These are phyloP conservation scores for Venustampulla echinocandica DNA, from an alignment of 495 filamentous ascomycete genomes.

Conservation along the genomic window DNA sequence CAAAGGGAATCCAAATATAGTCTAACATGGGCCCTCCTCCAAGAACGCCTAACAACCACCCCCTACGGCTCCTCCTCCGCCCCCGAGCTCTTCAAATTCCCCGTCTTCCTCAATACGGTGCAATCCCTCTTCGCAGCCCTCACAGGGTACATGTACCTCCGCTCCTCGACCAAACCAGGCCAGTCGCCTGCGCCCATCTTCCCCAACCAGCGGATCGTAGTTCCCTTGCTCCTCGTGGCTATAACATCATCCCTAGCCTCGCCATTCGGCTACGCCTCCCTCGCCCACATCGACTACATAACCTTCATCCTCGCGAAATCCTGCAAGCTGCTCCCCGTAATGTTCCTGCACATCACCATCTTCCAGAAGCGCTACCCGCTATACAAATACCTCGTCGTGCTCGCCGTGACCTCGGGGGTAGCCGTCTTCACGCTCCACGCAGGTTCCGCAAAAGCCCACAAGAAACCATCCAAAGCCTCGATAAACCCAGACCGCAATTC, in stretches of 20 bases:
- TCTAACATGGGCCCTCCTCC: conserved; percentile 89
- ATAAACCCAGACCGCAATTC: conserved; percentile 41
- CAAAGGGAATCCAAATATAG: conserved; percentile 37
- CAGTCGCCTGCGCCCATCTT: conserved; percentile 56
- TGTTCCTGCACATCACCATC: conserved; percentile 88
- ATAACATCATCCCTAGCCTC: conserved; percentile 79
- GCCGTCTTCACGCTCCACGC: conserved; percentile 91
- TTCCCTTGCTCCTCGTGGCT: conserved; percentile 77
- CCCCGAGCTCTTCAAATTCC: conserved; percentile 75
- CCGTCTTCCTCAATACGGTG: conserved; percentile 91
- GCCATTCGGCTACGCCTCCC: conserved; percentile 89
- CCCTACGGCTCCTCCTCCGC: conserved; percentile 54
- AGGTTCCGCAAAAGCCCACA: conserved; percentile 47
- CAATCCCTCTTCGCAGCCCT: conserved; percentile 84
- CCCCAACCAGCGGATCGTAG: conserved; percentile 60
- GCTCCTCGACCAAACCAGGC: conserved; percentile 48
- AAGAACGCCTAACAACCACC: conserved; percentile 97
- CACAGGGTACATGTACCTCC: conserved; percentile 74
- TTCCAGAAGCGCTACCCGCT: conserved; percentile 86
- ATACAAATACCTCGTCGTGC: conserved; percentile 93
- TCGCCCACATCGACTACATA: conserved; percentile 95
- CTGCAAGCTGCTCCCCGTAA: conserved; percentile 95
- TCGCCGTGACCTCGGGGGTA: conserved; percentile 82
- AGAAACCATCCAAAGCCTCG: conserved; percentile 27
- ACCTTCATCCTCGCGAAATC: conserved; percentile 97